Percentiles rank a stretch among this genome's conserved stretches.
These are phyloP conservation scores for Yamadazyma mexicana DNA, from an alignment of 1,139 yeast species.

Conservation along the genomic window DNA sequence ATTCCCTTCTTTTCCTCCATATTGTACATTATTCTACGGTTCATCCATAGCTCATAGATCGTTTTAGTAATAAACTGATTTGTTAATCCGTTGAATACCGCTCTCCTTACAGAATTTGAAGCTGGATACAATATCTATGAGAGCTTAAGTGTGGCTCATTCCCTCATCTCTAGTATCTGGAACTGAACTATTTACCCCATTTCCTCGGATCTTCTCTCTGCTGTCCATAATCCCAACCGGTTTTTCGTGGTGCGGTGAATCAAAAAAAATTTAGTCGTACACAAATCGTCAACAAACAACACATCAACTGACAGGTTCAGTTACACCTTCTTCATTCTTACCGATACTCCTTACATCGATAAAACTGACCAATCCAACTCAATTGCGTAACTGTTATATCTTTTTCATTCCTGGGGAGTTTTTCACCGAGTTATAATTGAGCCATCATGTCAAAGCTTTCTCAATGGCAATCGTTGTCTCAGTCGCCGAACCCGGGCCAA, in stretches of 20 bases:
- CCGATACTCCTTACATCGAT: too few relatives aligned
- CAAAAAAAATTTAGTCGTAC: background rate
- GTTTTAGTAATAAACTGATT: background rate
- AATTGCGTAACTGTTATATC: too few relatives aligned
- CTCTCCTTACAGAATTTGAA: too few relatives aligned
- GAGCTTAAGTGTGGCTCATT: too few relatives aligned
- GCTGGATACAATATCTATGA: too few relatives aligned
- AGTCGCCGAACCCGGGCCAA: conserved; percentile 3
- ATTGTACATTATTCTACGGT: background rate
- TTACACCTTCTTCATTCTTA: background rate
- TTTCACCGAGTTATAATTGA: background rate
- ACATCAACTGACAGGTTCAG: conserved; percentile 2
- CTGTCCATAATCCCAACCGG: background rate
- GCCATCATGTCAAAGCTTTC: conserved; percentile 9
- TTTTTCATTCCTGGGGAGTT: background rate
- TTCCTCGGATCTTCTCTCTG: too few relatives aligned
- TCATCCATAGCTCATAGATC: background rate
- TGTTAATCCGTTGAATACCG: too few relatives aligned
- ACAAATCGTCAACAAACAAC: conserved; percentile 2
- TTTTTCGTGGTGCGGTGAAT: conserved; percentile 1
- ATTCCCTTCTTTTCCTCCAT: background rate
- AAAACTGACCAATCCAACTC: background rate
- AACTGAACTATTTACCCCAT: too few relatives aligned
- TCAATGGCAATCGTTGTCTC: conserved; percentile 13
- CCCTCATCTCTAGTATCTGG: too few relatives aligned